Percentiles rank a stretch among this genome's conserved stretches.
Evolutionary conservation across 345 rosid genomes (phyloP).

Genomic region (Boechera stricta): DNA sequence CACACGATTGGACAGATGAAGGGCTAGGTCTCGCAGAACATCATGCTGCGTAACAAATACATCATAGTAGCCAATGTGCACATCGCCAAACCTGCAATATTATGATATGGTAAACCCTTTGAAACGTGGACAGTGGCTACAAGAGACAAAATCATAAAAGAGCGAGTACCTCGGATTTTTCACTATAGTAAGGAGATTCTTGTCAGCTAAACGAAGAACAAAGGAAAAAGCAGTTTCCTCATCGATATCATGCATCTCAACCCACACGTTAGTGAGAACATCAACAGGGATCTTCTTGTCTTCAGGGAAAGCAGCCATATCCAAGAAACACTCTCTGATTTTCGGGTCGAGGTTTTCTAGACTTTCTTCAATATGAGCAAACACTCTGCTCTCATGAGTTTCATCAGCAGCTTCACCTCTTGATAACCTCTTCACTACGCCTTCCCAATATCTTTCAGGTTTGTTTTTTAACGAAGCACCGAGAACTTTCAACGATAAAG

Average conservation of each 20-base stretch:
- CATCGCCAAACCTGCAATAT: slow-evolving; percentile 63
- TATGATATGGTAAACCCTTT: not conserved
- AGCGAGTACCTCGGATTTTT: slow-evolving; percentile 64
- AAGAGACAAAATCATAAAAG: slow-evolving; percentile 2
- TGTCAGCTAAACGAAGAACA: slow-evolving; percentile 69
- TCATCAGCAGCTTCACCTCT: slow-evolving; percentile 77
- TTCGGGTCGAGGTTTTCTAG: slow-evolving; percentile 54
- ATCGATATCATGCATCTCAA: slow-evolving; percentile 62
- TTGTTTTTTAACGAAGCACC: slow-evolving; percentile 68
- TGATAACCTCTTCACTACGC: slow-evolving; percentile 39
- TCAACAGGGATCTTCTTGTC: slow-evolving; percentile 84
- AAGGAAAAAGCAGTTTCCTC: slow-evolving; percentile 70
- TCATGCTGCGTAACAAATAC: slow-evolving; percentile 77
- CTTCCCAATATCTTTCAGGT: slow-evolving; percentile 53
- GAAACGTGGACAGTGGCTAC: not conserved
- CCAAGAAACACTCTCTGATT: slow-evolving; percentile 77
- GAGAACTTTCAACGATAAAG: slow-evolving; percentile 84
- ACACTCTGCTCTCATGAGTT: slow-evolving; percentile 68
- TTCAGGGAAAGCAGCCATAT: slow-evolving; percentile 88
- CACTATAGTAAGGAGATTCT: slow-evolving; percentile 77
- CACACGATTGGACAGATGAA: slow-evolving; percentile 59
- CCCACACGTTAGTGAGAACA: slow-evolving; percentile 83
- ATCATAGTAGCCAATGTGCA: slow-evolving; percentile 67
- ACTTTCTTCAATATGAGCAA: slow-evolving; percentile 68
- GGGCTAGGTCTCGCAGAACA: slow-evolving; percentile 79